Evolutionary conservation across 768 basidiomycete genomes (phyloP), one percentile per base, ranked within the genome.

Genomic region (Cantharellus cinnabarinus): DNA sequence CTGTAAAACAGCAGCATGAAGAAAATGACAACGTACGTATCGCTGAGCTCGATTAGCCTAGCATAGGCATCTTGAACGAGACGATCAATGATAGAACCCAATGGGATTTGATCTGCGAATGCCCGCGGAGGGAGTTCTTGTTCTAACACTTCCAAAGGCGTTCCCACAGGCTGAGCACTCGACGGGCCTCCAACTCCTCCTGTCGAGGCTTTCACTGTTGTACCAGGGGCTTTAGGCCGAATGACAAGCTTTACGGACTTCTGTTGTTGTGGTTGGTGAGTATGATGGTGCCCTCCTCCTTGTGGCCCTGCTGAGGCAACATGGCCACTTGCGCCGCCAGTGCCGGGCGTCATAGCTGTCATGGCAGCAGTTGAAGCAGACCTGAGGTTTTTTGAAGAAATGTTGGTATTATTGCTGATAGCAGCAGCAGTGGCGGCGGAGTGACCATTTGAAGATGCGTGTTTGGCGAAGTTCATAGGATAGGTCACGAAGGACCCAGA

Each of bases 1-100:
- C n/a, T 56, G 51, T 10, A 34, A 63, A 56, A 10, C 10, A 20
- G 63, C n/a, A 3, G 29, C 3, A 3, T 62, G 34, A 4, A 38
- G 20, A 14, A 53, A 39, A 10, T 35, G 54, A 3, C 3, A 55
- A 66, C 83, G 68, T 69, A 91, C 87, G 86, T 89, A 74, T 94
- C 90, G 42, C 85, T 80, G 65, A 87, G 71, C 68, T 88, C 89
- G 1, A 79, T 79, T 42, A 93, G 71, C 66, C 91, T 86, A 34
- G 84, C 80, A 69, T 87, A 93, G 65, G 88, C 81, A 44, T 81
- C 76, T 66, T 88, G 85, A 64, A 79, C 75, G 44, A 88, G 76
- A 59, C 85, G 77, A 44, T 85, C 85, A 42, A 91, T 73, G 44
- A 91, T 67, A 51, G 87, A 83, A 20, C 79, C 78, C 4, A 94